Base-by-base conservation (phyloP, 768 basidiomycete genomes). In the Boletus bicolor region DNA sequence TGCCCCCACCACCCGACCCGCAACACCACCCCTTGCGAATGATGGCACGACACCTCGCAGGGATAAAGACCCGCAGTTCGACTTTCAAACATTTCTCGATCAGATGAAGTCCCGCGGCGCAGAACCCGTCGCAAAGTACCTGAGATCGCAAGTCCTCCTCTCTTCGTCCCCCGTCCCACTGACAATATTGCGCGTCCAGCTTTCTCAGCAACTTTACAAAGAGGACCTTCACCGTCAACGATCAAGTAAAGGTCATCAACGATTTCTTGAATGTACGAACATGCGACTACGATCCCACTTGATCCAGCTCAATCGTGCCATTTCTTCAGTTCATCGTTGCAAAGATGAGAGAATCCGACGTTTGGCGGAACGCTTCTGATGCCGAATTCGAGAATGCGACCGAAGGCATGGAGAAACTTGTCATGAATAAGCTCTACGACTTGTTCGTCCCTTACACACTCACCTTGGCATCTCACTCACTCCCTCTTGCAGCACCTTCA, bases 371-470 rank as follows among this genome's bases (percentile, higher is more conserved):
- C 55, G 82, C 82, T 1, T 79, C 85, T 3, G 86, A 92, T 21
- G 74, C 76, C 7, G 94, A 98, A 70, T 98, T 99, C 61, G 97
- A 98, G 51, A 95, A 96, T 64, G 93, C 94, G 0, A 83, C 93
- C 77, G 97, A 99, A 73, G 95, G 94, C 49, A 98, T 98, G 93
- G 97, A 99, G 79, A 99, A 99, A 72, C 82, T 99, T 7, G 97
- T 99, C 62, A 98, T 99, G 97, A 99, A 98, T 64, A 79, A 93
- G 49, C 75, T 98, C 50, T 98, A 97, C 71, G 92, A 94, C 64
- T 93, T 91, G 95, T 98, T 58, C 68, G 89, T 83, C 53, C 47
- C n/a, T 39, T 19, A 19, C 49, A 24, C 58, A 8, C 37, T 49
- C 58, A 11, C 19, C 14, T 21, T 36, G 11, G 2, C 55, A 28